Conservation (phyloP, 768 basidiomycete genomes). For the Podaxis carcinomalis region DNA sequence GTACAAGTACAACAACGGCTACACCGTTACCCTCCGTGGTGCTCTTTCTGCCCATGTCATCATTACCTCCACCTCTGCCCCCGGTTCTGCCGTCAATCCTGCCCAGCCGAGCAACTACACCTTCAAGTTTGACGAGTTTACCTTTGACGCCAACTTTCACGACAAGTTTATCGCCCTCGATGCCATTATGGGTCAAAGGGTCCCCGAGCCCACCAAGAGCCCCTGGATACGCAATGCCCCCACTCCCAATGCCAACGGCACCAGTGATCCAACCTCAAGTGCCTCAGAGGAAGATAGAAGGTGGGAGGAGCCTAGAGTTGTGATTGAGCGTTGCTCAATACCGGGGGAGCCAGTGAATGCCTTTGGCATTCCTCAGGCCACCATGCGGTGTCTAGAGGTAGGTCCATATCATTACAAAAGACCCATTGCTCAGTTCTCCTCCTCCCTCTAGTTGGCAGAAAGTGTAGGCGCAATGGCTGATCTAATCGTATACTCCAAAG, state of each 20-base stretch:
- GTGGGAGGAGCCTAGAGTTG: constrained; percentile 63
- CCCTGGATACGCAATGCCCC: constrained; percentile 24
- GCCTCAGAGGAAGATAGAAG: constrained; percentile 48
- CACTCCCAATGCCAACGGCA: constrained; percentile 14
- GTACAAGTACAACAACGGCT: constrained; percentile 75
- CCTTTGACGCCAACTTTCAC: constrained; percentile 68
- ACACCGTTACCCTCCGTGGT: constrained; percentile 72
- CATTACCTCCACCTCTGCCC: constrained; percentile 25
- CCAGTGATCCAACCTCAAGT: not conserved
- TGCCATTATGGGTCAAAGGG: constrained; percentile 47
- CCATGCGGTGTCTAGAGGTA: constrained; percentile 86
- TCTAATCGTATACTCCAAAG: constrained; percentile 61
- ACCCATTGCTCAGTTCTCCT: not conserved
- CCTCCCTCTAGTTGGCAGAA: constrained; percentile 58
- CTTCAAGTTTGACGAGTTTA: constrained; percentile 69
- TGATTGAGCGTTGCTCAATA: constrained; percentile 59
- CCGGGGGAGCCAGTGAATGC: constrained; percentile 84
- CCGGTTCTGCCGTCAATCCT: constrained; percentile 20
- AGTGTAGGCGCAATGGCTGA: constrained; percentile 80
- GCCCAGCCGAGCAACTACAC: constrained; percentile 22
- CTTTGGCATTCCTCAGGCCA: constrained; percentile 85
- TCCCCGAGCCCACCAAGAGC: constrained; percentile 36
- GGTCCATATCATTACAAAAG: constrained; percentile 14
- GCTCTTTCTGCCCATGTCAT: constrained; percentile 67
- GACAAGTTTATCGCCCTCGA: constrained; percentile 75